phyloP scores from a whole-genome alignment of 1,284 basidiomycete species.

The Ceratobasidium sp. region DNA sequence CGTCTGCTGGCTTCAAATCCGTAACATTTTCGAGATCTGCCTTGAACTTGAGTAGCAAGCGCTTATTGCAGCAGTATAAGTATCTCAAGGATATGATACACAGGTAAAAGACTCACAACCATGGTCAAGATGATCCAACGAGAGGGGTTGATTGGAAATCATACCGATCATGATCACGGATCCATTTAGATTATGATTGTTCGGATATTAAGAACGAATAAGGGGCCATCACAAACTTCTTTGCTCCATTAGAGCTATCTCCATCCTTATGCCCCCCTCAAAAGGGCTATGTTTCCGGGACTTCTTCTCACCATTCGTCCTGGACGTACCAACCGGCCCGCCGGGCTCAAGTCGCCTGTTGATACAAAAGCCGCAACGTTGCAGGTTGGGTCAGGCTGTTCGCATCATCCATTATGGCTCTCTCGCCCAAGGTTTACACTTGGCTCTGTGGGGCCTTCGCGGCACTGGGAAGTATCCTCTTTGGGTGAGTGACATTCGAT shows the following conservation, averaged over 20 bases:
- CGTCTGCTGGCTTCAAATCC: slow-evolving; percentile 63
- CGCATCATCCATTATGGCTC: slow-evolving; percentile 42
- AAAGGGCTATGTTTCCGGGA: slow-evolving; percentile 14
- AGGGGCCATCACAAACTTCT: neutral
- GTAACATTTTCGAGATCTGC: slow-evolving; percentile 81
- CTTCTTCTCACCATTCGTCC: neutral
- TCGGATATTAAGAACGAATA: slow-evolving; percentile 1
- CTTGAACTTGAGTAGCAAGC: slow-evolving; percentile 42
- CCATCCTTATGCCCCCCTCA: neutral
- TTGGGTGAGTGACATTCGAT: neutral
- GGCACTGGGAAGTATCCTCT: slow-evolving; percentile 43
- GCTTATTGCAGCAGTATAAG: too few species aligned
- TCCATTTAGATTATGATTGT: too few species aligned
- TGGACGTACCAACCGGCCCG: slow-evolving; percentile 9
- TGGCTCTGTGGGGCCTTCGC: slow-evolving; percentile 69
- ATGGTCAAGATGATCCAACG: neutral
- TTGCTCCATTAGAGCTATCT: slow-evolving; percentile 18
- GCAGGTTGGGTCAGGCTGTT: neutral
- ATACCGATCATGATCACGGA: neutral
- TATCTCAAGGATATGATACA: too few species aligned
- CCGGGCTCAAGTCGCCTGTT: neutral
- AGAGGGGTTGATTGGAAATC: slow-evolving; percentile 11
- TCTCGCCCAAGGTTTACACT: slow-evolving; percentile 58
- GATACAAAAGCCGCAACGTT: slow-evolving; percentile 6
- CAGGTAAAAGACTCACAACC: slow-evolving; percentile 12